Percentiles rank a stretch among this genome's conserved stretches.
These are phyloP conservation scores for Leccinum olivaceopallidum DNA, from an alignment of 768 basidiomycete species.

Conservation along the genomic window DNA sequence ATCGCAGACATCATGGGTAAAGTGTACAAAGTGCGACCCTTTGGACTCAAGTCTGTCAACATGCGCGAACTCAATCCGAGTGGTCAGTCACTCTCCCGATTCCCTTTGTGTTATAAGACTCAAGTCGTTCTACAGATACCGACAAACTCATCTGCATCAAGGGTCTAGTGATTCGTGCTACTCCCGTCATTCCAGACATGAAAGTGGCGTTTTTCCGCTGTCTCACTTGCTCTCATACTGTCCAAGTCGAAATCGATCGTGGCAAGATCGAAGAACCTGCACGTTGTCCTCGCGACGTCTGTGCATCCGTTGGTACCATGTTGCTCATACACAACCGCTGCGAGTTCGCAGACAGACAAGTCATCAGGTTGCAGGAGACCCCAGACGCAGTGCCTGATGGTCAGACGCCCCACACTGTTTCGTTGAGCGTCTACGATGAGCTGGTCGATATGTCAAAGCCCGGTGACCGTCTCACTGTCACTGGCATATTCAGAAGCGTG, in stretches of 20 bases:
- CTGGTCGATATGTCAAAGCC: constrained; percentile 96
- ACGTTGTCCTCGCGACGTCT: constrained; percentile 92
- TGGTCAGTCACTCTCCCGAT: constrained; percentile 47
- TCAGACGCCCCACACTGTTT: constrained; percentile 97
- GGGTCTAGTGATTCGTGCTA: constrained; percentile 95
- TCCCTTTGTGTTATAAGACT: neutral
- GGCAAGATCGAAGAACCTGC: constrained; percentile 94
- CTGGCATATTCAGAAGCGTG: constrained; percentile 93
- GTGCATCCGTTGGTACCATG: constrained; percentile 86
- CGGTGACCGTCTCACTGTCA: constrained; percentile 87
- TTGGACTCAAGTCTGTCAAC: constrained; percentile 79
- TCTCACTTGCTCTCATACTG: constrained; percentile 93
- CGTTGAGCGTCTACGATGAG: constrained; percentile 97
- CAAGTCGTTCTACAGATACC: constrained; percentile 62
- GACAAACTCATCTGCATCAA: constrained; percentile 97
- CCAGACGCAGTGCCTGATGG: constrained; percentile 98
- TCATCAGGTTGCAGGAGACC: constrained; percentile 94
- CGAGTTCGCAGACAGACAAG: constrained; percentile 94
- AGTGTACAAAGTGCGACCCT: constrained; percentile 93
- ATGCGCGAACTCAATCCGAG: constrained; percentile 96
- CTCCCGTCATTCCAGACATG: constrained; percentile 99
- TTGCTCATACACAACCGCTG: constrained; percentile 95
- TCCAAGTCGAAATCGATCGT: constrained; percentile 96
- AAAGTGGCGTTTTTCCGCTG: constrained; percentile 99
- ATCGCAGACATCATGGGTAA: constrained; percentile 84